phyloP scores from a whole-genome alignment of 75 land plant genomes.

The Pinus tabuliformis region DNA sequence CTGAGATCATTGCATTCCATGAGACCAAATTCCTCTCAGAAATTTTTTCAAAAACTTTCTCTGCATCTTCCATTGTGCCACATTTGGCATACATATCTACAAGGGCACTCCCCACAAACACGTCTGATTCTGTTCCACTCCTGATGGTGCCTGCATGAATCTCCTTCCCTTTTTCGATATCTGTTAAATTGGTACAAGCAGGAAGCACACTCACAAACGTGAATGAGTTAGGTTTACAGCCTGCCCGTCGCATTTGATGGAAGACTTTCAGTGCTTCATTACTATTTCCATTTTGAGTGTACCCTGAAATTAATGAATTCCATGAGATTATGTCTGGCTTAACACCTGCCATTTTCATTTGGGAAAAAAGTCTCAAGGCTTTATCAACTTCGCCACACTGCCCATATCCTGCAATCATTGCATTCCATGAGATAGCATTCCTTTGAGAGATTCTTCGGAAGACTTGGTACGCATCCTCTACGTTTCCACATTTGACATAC shows the following conservation, averaged over 20 bases:
- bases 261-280: constrained; percentile 34
- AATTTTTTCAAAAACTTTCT: constrained; percentile 32
- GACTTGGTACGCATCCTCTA: constrained; percentile 8
- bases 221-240: constrained; percentile 32
- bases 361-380: constrained; percentile 15
- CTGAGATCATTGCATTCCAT: constrained; percentile 55
- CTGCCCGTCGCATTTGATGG: constrained; percentile 29
- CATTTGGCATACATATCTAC: constrained; percentile 57
- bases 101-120: constrained; percentile 37
- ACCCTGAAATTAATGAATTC: constrained; percentile 53
- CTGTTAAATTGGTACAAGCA: constrained; percentile 32
- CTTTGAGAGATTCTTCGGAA: background rate
- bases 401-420: constrained; percentile 24
- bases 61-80: constrained; percentile 40
- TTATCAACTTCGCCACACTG: constrained; percentile 12
- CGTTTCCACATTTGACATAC: constrained; percentile 4
- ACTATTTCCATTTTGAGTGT: constrained; percentile 22
- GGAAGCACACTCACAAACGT: constrained; percentile 42
- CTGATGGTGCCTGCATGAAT: constrained; percentile 19
- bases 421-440: constrained; percentile 52
- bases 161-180: constrained; percentile 20
- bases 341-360: constrained; percentile 29
- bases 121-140: constrained; percentile 10
- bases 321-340: constrained; percentile 37
- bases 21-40: constrained; percentile 28